Base-by-base conservation (phyloP, 2,329 filamentous ascomycete species). In the Allantophomopsis cytisporea region DNA sequence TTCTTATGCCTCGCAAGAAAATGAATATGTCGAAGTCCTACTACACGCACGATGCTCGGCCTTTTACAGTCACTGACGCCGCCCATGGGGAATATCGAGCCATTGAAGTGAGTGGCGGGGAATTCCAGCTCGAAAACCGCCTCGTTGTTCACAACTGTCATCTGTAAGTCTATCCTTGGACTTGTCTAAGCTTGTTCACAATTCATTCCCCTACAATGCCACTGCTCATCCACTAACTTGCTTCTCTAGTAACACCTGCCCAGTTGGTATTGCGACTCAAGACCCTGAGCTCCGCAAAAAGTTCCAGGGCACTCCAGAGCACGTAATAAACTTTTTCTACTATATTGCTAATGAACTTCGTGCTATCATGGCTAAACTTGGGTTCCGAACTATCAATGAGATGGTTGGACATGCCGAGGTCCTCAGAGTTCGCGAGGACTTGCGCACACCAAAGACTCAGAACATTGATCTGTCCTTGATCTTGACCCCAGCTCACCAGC, bases 311-410 rank as follows among this genome's bases (percentile, higher is more conserved):
- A 88, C 85, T 1, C 88, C 89, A 10, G 89, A 96, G 64, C 86
- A 95, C 52, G 88, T 94, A 42, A 95, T 96, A 62, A 96, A 95
- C 71, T 95, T 95, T 70, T 94, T 94, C 66, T 96, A 95, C 67
- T 96, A 95, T 55, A 73, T 96, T 39, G 83, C 89, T 50, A 96
- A 96, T 56, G 89, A 96, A 66, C 76, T 96, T 42, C 81, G 89
- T 56, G 86, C 88, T 30, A 94, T 96, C 62, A 95, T 96, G 89
- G 88, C 89, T 38, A 86, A 83, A 63, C 77, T 95, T 52, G 89
- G 89, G 49, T 86, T 94, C 75, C 80, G 89, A 48, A 94, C 84
- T 44, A 82, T 96, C 58, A 96, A 95, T 57, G 89, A 96, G 61
- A 95, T 95, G 89, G 85, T 96, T 53, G 89, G 89, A 15, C 86